phyloP scores from a whole-genome alignment of 768 basidiomycete species.

The Tylopilus plumbeoviolaceoides region DNA sequence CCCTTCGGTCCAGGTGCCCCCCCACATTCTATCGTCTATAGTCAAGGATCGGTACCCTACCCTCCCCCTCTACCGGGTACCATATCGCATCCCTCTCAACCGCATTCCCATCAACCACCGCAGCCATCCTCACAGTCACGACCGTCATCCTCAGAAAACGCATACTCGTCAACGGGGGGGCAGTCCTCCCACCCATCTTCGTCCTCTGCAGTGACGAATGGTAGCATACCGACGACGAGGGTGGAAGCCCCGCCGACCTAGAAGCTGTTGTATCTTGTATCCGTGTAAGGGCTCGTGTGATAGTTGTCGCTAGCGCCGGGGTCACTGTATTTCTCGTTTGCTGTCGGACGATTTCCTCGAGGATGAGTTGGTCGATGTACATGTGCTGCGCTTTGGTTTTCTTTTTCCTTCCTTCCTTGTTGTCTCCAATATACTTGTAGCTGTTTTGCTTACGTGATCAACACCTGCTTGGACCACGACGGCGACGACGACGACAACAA shows the following conservation, averaged over 20 bases:
- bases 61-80: constrained; percentile 44
- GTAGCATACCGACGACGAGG: constrained; percentile 36
- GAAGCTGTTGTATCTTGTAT: constrained; percentile 7
- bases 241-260: constrained; percentile 40
- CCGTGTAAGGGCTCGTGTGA: constrained; percentile 10
- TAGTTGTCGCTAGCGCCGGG: constrained; percentile 19
- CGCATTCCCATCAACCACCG: constrained; percentile 30
- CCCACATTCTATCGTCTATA: constrained; percentile 48
- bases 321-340: constrained; percentile 22
- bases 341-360: constrained; percentile 22
- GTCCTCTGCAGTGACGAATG: constrained; percentile 37
- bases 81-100: constrained; percentile 39
- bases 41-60: constrained; percentile 45
- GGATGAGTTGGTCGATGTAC: constrained; percentile 26
- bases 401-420: constrained; percentile 1
- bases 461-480: constrained; percentile 6
- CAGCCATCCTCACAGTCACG: constrained; percentile 44
- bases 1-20: constrained; percentile 48
- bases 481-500: background rate
- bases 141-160: constrained; percentile 60
- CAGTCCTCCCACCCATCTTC: constrained; percentile 28
- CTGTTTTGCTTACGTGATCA: constrained; percentile 25
- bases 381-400: constrained; percentile 19
- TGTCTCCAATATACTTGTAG: constrained; percentile 7
- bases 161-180: constrained; percentile 42